These are phyloP conservation scores for Geranomyces michiganensis DNA, from an alignment of 192 early-diverging fungal genomes.

Conservation along the genomic window DNA sequence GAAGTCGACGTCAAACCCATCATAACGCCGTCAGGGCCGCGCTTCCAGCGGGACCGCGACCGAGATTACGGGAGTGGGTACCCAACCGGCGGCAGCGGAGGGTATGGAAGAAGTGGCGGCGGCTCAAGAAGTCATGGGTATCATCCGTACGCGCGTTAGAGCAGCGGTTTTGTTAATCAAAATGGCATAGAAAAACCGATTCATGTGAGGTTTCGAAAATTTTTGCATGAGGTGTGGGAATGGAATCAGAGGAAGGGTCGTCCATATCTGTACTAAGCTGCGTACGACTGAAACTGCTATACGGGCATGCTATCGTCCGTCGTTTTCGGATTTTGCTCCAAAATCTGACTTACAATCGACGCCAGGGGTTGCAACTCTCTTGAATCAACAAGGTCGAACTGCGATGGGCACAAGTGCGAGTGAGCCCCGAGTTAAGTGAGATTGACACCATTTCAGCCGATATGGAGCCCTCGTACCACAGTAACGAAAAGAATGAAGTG, in stretches of 20 bases:
- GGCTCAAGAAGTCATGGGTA: constrained; percentile 38
- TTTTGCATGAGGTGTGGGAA: too few relatives aligned
- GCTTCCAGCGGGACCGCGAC: constrained; percentile 21
- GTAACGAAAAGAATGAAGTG: constrained; percentile 42
- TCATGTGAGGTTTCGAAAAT: too few relatives aligned
- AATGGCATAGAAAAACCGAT: not conserved
- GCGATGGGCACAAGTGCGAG: too few relatives aligned
- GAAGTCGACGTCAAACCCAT: constrained; percentile 25
- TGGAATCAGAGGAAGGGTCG: too few relatives aligned
- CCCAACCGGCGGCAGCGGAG: constrained; percentile 19
- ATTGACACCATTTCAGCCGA: not conserved
- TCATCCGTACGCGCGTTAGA: constrained; percentile 32
- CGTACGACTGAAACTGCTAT: not conserved
- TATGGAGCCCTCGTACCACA: constrained; percentile 30
- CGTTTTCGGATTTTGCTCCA: constrained; percentile 39
- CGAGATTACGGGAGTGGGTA: constrained; percentile 6
- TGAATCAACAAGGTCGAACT: constrained; percentile 40
- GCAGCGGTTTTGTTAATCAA: not conserved
- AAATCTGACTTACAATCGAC: constrained; percentile 38
- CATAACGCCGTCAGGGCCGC: constrained; percentile 2
- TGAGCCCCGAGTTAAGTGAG: not conserved
- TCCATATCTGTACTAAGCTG: too few relatives aligned
- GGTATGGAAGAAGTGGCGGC: constrained; percentile 19
- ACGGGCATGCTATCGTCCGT: not conserved
- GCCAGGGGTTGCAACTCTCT: constrained; percentile 38